These are phyloP conservation scores for Ganoderma sinense DNA, from an alignment of 1,284 basidiomycete species.

Conservation along the genomic window DNA sequence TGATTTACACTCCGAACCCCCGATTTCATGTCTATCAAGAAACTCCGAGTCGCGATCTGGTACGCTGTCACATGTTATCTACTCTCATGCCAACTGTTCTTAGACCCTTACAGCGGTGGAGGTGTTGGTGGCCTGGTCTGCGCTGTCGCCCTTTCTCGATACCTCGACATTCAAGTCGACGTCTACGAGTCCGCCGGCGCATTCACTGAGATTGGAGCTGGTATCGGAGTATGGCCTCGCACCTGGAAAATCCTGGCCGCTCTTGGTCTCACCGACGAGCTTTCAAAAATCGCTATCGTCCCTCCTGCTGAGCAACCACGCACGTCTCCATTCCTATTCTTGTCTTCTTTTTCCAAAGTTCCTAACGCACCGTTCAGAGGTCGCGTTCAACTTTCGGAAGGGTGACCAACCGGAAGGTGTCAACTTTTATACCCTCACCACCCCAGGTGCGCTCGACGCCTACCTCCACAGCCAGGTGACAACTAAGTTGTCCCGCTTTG, in stretches of 20 bases:
- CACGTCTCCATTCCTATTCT: conserved; percentile 10
- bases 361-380: conserved; percentile 26
- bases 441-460: conserved; percentile 39
- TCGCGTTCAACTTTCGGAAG: conserved; percentile 43
- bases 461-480: background rate
- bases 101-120: conserved; percentile 38
- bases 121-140: conserved; percentile 49
- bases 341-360: background rate
- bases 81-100: background rate
- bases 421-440: conserved; percentile 38
- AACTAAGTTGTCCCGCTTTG: conserved; percentile 9
- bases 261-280: conserved; percentile 41
- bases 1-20: conserved; percentile 1
- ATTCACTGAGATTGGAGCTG: conserved; percentile 46
- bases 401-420: conserved; percentile 42
- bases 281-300: conserved; percentile 33
- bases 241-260: conserved; percentile 41
- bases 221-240: conserved; percentile 46
- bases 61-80: conserved; percentile 20
- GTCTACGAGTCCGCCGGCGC: conserved; percentile 47
- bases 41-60: conserved; percentile 42
- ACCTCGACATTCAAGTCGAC: conserved; percentile 44
- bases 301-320: conserved; percentile 34
- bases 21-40: conserved; percentile 25
- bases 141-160: conserved; percentile 45